Evolutionary conservation across 192 early-diverging fungal species (phyloP).

Genomic region (Pecoramyces ruminantium): DNA sequence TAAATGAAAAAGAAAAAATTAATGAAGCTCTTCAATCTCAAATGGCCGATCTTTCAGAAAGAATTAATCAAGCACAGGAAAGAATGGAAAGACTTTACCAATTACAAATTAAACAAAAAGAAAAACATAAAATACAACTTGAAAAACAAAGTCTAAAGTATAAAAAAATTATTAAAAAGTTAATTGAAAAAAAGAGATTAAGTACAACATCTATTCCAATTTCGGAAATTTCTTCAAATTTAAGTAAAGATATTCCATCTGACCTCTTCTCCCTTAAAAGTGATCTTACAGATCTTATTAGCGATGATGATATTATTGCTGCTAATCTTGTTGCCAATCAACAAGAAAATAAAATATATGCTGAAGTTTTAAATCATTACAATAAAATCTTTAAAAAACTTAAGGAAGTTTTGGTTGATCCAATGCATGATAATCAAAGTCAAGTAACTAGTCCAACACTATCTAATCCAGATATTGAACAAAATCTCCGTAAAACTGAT

Average conservation of each 20-base stretch:
- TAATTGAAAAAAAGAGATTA: background rate
- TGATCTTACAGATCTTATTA: background rate
- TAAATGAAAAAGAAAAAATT: background rate
- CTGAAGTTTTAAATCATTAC: background rate
- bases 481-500: background rate
- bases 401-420: background rate
- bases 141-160: background rate
- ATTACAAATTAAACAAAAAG: background rate
- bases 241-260: background rate
- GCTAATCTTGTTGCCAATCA: background rate
- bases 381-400: background rate
- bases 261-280: background rate
- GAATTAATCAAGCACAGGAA: background rate
- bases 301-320: background rate
- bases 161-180: background rate
- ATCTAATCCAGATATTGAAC: background rate
- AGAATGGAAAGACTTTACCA: background rate
- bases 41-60: background rate
- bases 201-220: background rate
- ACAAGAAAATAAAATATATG: background rate
- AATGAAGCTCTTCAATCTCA: background rate
- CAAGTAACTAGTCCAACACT: background rate
- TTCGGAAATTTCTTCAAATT: background rate
- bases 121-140: background rate
- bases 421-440: background rate